Evolutionary conservation across 2,329 filamentous ascomycete genomes (phyloP).

Genomic region (Sporothrix pseudoabietina): DNA sequence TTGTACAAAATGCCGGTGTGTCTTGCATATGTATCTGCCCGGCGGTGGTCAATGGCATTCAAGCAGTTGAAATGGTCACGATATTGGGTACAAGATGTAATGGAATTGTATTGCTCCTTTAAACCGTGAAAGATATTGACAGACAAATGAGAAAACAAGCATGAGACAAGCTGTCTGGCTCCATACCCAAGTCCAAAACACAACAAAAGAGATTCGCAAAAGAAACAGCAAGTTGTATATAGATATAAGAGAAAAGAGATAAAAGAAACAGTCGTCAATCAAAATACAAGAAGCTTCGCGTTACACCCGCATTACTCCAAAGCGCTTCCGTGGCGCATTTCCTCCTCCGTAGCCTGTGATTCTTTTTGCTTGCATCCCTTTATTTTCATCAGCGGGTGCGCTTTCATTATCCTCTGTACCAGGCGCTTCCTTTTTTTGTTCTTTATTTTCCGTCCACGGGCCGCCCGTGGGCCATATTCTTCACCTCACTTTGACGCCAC

Average conservation of each 20-base stretch:
- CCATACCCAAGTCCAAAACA: neutral
- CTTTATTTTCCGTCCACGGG: neutral
- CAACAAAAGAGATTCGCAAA: neutral
- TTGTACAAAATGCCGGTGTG: slow-evolving; percentile 14
- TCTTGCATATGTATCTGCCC: slow-evolving; percentile 18
- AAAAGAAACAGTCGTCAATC: neutral
- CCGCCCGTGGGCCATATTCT: too few relatives aligned
- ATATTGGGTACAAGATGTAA: neutral
- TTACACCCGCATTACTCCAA: slow-evolving; percentile 15
- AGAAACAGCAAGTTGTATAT: slow-evolving; percentile 7
- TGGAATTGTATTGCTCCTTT: neutral
- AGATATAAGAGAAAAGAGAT: neutral
- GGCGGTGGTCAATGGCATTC: neutral
- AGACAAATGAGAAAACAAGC: neutral
- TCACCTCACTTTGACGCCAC: neutral
- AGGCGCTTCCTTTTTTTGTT: neutral
- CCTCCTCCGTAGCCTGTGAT: neutral
- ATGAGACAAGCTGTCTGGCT: neutral
- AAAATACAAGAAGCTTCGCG: slow-evolving; percentile 1
- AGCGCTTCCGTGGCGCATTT: slow-evolving; percentile 7
- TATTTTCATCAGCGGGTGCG: too few relatives aligned
- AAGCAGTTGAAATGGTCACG: neutral
- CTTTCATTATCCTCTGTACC: neutral
- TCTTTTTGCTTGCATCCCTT: neutral
- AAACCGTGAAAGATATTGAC: neutral